Evolutionary conservation across 2,329 filamentous ascomycete species (phyloP).

Genomic region (Microcyclospora tardicrescens): DNA sequence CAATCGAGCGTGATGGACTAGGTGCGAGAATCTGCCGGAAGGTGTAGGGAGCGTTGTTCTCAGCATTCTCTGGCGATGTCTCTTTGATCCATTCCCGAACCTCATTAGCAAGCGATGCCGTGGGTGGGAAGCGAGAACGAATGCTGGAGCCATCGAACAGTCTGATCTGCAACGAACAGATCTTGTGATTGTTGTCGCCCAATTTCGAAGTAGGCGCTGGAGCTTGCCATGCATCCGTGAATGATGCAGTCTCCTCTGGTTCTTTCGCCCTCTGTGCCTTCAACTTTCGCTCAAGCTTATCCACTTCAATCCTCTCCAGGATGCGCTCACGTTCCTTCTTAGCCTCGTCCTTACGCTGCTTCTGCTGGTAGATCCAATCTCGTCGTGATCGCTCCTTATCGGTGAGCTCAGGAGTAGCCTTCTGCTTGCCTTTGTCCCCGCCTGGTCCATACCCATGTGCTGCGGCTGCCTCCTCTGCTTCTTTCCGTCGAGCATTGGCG

Average conservation of each 20-base stretch:
- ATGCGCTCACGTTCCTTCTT: slow-evolving; percentile 58
- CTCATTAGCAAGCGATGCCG: slow-evolving; percentile 49
- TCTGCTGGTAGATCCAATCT: slow-evolving; percentile 32
- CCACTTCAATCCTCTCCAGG: slow-evolving; percentile 61
- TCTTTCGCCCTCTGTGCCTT: slow-evolving; percentile 33
- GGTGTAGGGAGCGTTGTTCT: slow-evolving; percentile 48
- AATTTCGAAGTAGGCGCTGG: slow-evolving; percentile 6
- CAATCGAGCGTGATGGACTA: slow-evolving; percentile 59
- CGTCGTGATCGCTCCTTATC: slow-evolving; percentile 20
- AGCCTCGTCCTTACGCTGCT: slow-evolving; percentile 50
- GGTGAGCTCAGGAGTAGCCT: slow-evolving; percentile 25
- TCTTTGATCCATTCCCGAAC: slow-evolving; percentile 69
- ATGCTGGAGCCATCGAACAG: slow-evolving; percentile 75
- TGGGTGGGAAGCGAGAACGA: slow-evolving; percentile 49
- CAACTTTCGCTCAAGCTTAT: slow-evolving; percentile 55
- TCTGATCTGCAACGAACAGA: slow-evolving; percentile 53
- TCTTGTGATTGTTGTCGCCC: slow-evolving; percentile 7
- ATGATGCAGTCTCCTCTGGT: slow-evolving; percentile 3
- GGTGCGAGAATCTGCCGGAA: slow-evolving; percentile 78
- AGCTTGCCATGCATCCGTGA: slow-evolving; percentile 1
- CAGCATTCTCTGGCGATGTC: slow-evolving; percentile 25
- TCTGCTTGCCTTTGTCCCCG: slow-evolving; percentile 9
- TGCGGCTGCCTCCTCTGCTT: slow-evolving; percentile 22
- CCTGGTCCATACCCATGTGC: slow-evolving; percentile 11
- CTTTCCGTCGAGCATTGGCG: slow-evolving; percentile 26